Percentiles rank a stretch among this genome's conserved stretches.
phyloP scores from a whole-genome alignment of 352 stramenopile species.

The Elongisporangium undulatum region DNA sequence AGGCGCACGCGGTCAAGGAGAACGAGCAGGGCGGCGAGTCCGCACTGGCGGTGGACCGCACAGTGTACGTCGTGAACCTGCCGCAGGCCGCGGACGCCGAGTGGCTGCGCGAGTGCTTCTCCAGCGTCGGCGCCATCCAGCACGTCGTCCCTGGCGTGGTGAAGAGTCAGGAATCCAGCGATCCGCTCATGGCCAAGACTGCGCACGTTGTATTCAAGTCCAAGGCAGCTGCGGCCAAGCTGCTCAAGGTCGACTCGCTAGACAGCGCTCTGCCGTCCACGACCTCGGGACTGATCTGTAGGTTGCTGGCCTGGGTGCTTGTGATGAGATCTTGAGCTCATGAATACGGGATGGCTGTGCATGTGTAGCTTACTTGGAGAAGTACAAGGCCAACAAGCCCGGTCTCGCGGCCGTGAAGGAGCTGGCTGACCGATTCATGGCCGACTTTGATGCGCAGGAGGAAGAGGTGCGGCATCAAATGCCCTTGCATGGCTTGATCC shows the following conservation, averaged over 20 bases:
- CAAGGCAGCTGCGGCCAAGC: slow-evolving; percentile 43
- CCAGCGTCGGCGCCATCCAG: slow-evolving; percentile 53
- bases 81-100: slow-evolving; percentile 33
- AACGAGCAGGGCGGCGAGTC: slow-evolving; percentile 29
- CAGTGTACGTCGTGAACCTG: slow-evolving; percentile 76
- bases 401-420: slow-evolving; percentile 60
- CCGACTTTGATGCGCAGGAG: slow-evolving; percentile 66
- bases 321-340: background rate
- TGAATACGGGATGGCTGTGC: slow-evolving; percentile 4
- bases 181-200: slow-evolving; percentile 26
- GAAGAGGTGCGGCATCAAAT: slow-evolving; percentile 26
- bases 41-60: slow-evolving; percentile 50
- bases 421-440: slow-evolving; percentile 73
- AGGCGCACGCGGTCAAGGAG: slow-evolving; percentile 59
- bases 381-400: slow-evolving; percentile 68
- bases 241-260: slow-evolving; percentile 38
- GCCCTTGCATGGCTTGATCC: background rate
- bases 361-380: slow-evolving; percentile 35
- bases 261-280: slow-evolving; percentile 21
- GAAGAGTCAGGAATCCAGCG: slow-evolving; percentile 8
- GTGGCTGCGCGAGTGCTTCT: slow-evolving; percentile 52
- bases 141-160: slow-evolving; percentile 31
- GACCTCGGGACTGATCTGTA: slow-evolving; percentile 30
- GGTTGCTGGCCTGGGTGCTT: slow-evolving; percentile 1
- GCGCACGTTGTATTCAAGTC: slow-evolving; percentile 79